phyloP scores from a whole-genome alignment of 2,329 filamentous ascomycete species.

The Penicillium brevicompactum region DNA sequence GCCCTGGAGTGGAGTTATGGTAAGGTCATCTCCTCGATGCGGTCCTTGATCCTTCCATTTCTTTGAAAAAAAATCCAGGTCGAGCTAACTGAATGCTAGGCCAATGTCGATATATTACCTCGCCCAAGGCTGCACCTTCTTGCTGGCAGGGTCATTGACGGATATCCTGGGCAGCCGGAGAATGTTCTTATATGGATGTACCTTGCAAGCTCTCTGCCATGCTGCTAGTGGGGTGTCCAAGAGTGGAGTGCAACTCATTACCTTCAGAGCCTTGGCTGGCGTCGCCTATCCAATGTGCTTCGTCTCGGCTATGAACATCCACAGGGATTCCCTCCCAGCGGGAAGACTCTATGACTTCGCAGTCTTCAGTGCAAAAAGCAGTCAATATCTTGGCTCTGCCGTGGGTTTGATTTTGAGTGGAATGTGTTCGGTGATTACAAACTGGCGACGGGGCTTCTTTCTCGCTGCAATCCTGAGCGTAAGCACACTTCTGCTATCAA shows the following conservation, averaged over 20 bases:
- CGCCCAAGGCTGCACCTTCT: conserved; percentile 9
- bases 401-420: conserved; percentile 54
- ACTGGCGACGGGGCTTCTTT: conserved; percentile 52
- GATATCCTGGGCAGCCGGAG: conserved; percentile 11
- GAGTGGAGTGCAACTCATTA: conserved; percentile 5
- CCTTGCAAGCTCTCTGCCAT: conserved; percentile 3
- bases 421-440: conserved; percentile 48
- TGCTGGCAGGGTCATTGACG: conserved; percentile 12
- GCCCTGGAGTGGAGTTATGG: conserved; percentile 6
- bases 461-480: conserved; percentile 12
- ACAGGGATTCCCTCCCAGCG: conserved; percentile 34
- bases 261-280: conserved; percentile 6
- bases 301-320: conserved; percentile 8
- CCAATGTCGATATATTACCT: conserved; percentile 8
- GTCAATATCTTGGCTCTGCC: conserved; percentile 53
- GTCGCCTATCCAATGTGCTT: conserved; percentile 11
- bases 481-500: conserved; percentile 2
- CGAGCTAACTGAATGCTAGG: background rate
- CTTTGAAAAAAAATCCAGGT: background rate
- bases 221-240: background rate
- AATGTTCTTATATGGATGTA: conserved; percentile 7
- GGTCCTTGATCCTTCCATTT: background rate
- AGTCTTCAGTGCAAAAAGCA: conserved; percentile 52
- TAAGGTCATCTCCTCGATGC: background rate
- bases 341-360: conserved; percentile 52